Evolutionary conservation across 495 filamentous ascomycete genomes (phyloP), one percentile per base, ranked within the genome.

Genomic region (Penicillium ochrochloron): DNA sequence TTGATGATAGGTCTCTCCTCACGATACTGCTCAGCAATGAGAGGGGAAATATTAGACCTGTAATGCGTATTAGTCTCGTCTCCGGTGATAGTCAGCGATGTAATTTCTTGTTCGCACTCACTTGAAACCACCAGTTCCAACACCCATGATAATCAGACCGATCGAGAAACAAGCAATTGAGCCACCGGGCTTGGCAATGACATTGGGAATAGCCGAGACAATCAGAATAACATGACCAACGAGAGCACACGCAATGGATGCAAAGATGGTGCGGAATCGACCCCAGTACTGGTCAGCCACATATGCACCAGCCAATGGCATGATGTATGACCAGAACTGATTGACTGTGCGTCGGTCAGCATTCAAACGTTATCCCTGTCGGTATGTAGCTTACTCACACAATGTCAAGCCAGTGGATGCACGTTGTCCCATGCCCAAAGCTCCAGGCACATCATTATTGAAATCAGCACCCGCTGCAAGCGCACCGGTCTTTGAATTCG

Each of bases 301-400:
- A 62, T 84, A 91, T 62, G 89, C 89, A 75, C 88, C 88, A 7
- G 85, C 66, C 35, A 93, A 75, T 12, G 92, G 92, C 73, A 86
- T 89, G 33, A 87, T 65, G 66, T 93, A 93, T 21, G 84, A 82
- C 90, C 89, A 92, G 78, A 93, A 92, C 23, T 80, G 73, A 71
- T 91, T 92, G 81, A 92, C 90, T 64, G 82, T 15, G n/a, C n/a
- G 6, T 35, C 19, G 19, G 51, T 61, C 27, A 52, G 58, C 29
- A 52, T 10, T 9, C 9, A 52, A 0, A 54, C 21, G 11, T 34
- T 6, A 19, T 21, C 34, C 21, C 29, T 57, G 12, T 41, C 17
- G 9, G 0, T 15, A 12, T 25, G 0, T 6, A 14, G 15, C 23
- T 44, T 9, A 73, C 76, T 70, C 62, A 79, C 77, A 80, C 66